These are phyloP conservation scores for Choiromyces venosus DNA, from an alignment of 495 filamentous ascomycete species.

Conservation along the genomic window DNA sequence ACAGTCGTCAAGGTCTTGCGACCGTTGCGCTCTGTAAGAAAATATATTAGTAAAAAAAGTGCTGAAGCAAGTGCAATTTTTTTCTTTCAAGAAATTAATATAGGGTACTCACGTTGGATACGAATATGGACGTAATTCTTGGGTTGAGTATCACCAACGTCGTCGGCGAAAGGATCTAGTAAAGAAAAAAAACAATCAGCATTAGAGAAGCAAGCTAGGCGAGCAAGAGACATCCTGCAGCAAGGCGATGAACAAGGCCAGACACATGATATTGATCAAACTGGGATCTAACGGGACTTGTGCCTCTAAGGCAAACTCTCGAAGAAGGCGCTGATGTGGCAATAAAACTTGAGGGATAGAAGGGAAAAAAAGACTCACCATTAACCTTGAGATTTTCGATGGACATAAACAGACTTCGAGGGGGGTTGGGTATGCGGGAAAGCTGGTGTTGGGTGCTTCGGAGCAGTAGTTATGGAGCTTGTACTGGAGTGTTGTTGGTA, in stretches of 20 bases:
- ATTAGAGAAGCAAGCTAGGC: constrained; percentile 6
- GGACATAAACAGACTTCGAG: constrained; percentile 76
- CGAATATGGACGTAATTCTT: constrained; percentile 99
- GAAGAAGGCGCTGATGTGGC: constrained; percentile 17
- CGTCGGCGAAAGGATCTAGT: constrained; percentile 99
- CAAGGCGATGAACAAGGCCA: not conserved
- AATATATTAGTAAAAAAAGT: constrained; percentile 18
- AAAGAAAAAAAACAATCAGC: constrained; percentile 27
- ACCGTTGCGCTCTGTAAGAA: constrained; percentile 89
- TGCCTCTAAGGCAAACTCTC: constrained; percentile 6
- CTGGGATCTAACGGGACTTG: not conserved
- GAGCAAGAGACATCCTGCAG: not conserved
- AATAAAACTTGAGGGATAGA: constrained; percentile 30
- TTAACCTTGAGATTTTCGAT: constrained; percentile 99
- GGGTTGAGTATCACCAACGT: constrained; percentile 97
- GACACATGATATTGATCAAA: not conserved
- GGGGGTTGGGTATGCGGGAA: constrained; percentile 30
- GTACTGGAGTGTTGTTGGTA: constrained; percentile 2
- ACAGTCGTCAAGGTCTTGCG: constrained; percentile 99
- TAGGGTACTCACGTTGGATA: constrained; percentile 84
- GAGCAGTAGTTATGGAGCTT: constrained; percentile 7
- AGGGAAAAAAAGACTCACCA: constrained; percentile 61
- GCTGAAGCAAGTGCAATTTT: not conserved
- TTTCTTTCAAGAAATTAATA: not conserved
- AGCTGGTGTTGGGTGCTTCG: constrained; percentile 26